These are phyloP conservation scores for Stromatinia cepivora DNA, from an alignment of 2,329 filamentous ascomycete species.

Conservation along the genomic window DNA sequence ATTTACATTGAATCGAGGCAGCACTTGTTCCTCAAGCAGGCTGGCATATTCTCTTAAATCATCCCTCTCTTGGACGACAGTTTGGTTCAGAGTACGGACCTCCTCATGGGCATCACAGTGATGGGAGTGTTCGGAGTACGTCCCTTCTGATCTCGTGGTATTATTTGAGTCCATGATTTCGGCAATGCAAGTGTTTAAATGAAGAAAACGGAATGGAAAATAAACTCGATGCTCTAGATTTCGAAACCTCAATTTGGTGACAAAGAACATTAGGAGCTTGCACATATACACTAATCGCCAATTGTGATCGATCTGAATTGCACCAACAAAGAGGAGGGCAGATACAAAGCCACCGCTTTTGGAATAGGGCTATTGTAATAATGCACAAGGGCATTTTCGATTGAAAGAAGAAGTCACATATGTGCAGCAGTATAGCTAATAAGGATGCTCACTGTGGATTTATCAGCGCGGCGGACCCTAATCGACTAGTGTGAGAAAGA, in stretches of 20 bases:
- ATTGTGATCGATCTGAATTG: neutral
- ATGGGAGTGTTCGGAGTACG: neutral
- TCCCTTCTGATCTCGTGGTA: neutral
- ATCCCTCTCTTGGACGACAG: constrained; percentile 10
- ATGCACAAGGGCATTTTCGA: neutral
- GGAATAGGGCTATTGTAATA: neutral
- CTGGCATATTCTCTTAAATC: neutral
- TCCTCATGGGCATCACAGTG: neutral
- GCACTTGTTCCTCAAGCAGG: constrained; percentile 12
- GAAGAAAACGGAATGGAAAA: neutral
- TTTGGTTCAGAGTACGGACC: neutral
- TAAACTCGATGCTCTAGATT: neutral
- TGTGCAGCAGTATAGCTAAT: neutral
- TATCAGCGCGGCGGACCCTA: neutral
- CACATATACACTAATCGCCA: neutral
- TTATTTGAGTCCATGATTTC: neutral
- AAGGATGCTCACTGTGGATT: neutral
- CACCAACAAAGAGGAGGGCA: constrained; percentile 2
- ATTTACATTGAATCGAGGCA: neutral
- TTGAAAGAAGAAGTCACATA: constrained; percentile 2
- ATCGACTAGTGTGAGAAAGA: neutral
- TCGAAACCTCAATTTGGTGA: neutral
- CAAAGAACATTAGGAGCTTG: neutral
- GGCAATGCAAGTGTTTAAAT: neutral
- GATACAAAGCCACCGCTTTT: constrained; percentile 2